These are phyloP conservation scores for Eucalyptus shirleyi DNA, from an alignment of 345 rosid species.

Conservation along the genomic window DNA sequence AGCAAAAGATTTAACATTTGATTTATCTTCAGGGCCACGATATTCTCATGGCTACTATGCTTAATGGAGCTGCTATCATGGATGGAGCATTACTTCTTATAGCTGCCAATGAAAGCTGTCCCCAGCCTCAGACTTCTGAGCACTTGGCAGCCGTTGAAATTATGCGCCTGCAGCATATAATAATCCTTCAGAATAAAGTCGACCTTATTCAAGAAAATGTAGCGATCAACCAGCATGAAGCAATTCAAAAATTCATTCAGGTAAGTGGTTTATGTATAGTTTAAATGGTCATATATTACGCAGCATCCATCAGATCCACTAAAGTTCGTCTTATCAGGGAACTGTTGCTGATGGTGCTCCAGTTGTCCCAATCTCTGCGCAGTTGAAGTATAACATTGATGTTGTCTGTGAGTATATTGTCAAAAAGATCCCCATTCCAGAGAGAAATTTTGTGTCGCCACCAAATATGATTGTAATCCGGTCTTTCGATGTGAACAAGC, in stretches of 20 bases:
- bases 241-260: slow-evolving; percentile 78
- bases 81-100: slow-evolving; percentile 94
- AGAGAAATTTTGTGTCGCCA: slow-evolving; percentile 81
- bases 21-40: slow-evolving; percentile 65
- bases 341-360: slow-evolving; percentile 92
- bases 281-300: background rate
- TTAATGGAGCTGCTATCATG: slow-evolving; percentile 99
- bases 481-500: slow-evolving; percentile 94
- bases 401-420: slow-evolving; percentile 92
- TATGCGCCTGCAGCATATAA: slow-evolving; percentile 87
- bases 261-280: slow-evolving; percentile 5
- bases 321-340: slow-evolving; percentile 25
- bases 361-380: slow-evolving; percentile 92
- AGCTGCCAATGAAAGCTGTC: slow-evolving; percentile 97
- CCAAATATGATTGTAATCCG: slow-evolving; percentile 96
- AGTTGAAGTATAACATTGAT: slow-evolving; percentile 82
- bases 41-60: slow-evolving; percentile 99
- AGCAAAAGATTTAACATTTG: background rate
- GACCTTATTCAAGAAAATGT: slow-evolving; percentile 95
- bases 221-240: slow-evolving; percentile 83
- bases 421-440: slow-evolving; percentile 93
- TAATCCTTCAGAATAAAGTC: slow-evolving; percentile 91
- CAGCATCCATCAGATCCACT: background rate
- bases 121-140: slow-evolving; percentile 98
- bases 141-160: slow-evolving; percentile 97